Evolutionary conservation across 1,284 basidiomycete genomes (phyloP), one percentile per base, ranked within the genome.

Genomic region (Pterulicium gracile): DNA sequence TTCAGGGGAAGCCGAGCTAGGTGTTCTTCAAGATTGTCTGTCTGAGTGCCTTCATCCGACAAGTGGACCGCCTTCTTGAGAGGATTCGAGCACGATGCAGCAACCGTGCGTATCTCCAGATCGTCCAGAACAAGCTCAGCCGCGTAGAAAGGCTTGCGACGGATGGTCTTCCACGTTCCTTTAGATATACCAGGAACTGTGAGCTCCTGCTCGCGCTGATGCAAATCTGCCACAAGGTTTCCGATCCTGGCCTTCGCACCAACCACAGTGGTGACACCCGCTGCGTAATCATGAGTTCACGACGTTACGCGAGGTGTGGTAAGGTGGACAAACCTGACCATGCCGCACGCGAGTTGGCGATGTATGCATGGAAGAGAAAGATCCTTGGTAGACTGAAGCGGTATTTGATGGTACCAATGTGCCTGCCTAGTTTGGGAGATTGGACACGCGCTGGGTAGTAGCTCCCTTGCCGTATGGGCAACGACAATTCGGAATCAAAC

Each of bases 391-490:
- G 69, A 21, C 79, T 73, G 53, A 95, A 79, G 34, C 88, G 80
- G 62, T 97, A 98, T 63, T 98, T 98, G 62, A 98, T 71, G 0
- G 95, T 98, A 4, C 83, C 93, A 24, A 97, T 66, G 59, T 92
- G 88, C 34, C 81, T 77, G 21, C 91, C 85, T 58, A 98, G 87
- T 66, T 97, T 97, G 20, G 90, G 89, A 0, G 91, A 88, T 4
- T 82, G 75, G 2, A 74, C 75, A 15, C 83, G 79, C 7, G 74
- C 70, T 1, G 87, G 84, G 63, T 90, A 95, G 22, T 88, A 80
- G 3, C 67, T 70, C 19, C 95, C 95, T 55, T 92, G 87, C 3
- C 92, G 82, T 42, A 95, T 88, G 0, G 93, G 93, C 13, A 96
- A 68, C 1, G 87, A 81, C 54, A 94, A 67, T 3, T 75, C 77